Conservation (phyloP, 768 basidiomycete species). For the Lepiota brunneoincarnata region DNA sequence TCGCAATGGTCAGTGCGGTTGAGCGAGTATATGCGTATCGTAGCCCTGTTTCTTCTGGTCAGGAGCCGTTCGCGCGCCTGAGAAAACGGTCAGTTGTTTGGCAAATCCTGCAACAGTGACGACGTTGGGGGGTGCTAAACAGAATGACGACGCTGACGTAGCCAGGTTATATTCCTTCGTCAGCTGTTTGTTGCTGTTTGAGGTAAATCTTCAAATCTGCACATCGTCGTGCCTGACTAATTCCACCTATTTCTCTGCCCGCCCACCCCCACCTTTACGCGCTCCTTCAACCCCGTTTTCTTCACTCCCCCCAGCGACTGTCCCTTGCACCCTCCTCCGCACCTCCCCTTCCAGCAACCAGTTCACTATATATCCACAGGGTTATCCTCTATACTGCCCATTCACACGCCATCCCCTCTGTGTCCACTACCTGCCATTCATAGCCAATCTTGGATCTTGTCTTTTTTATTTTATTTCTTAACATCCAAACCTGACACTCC, state of each 20-base stretch:
- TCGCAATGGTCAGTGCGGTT: too few species aligned
- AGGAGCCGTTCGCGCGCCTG: not conserved
- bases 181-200: slow-evolving; percentile 39
- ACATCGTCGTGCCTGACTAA: slow-evolving; percentile 22
- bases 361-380: not conserved
- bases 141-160: slow-evolving; percentile 54
- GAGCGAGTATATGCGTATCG: not conserved
- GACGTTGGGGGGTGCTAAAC: slow-evolving; percentile 34
- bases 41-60: not conserved
- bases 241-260: not conserved
- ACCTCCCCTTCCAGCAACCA: not conserved
- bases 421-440: slow-evolving; percentile 3
- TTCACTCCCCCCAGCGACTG: slow-evolving; percentile 21
- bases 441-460: not conserved
- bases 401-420: slow-evolving; percentile 3
- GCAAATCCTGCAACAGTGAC: slow-evolving; percentile 20
- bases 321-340: not conserved
- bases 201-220: slow-evolving; percentile 13
- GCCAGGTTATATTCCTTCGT: slow-evolving; percentile 39
- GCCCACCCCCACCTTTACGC: not conserved
- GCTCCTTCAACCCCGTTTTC: slow-evolving; percentile 18
- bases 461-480: not conserved
- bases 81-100: slow-evolving; percentile 3
- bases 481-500: not conserved
- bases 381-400: not conserved